These are phyloP conservation scores for Eutypa lata DNA, from an alignment of 2,329 filamentous ascomycete species.

Conservation along the genomic window DNA sequence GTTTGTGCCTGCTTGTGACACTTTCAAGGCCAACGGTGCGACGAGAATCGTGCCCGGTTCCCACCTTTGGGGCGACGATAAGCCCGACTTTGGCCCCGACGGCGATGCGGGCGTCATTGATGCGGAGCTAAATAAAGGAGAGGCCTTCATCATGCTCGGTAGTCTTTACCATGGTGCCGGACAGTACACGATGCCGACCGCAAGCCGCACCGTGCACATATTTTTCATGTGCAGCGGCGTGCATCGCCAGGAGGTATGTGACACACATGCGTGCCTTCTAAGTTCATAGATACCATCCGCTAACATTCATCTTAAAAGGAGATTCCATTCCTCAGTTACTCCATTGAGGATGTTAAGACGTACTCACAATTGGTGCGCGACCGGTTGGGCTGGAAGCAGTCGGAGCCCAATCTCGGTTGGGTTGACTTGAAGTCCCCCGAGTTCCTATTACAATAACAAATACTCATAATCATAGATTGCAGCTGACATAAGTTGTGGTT, in stretches of 20 bases:
- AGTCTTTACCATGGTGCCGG: constrained; percentile 36
- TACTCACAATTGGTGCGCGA: constrained; percentile 34
- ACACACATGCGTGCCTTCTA: neutral
- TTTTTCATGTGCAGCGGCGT: constrained; percentile 38
- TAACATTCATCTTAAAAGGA: constrained; percentile 15
- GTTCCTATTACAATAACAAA: constrained; percentile 18
- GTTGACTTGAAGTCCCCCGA: constrained; percentile 36
- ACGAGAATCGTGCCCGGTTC: constrained; percentile 34
- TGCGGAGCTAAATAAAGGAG: constrained; percentile 31
- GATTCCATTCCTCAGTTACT: constrained; percentile 32
- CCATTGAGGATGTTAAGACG: constrained; percentile 34
- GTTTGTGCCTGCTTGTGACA: constrained; percentile 35
- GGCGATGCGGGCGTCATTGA: constrained; percentile 23
- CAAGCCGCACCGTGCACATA: constrained; percentile 32
- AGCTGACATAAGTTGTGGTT: no score
- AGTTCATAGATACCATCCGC: neutral
- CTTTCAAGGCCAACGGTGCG: constrained; percentile 31
- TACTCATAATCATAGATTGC: no score
- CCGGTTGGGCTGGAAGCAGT: constrained; percentile 36
- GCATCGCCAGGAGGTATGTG: constrained; percentile 19
- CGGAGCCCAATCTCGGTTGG: constrained; percentile 38
- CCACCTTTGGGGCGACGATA: constrained; percentile 36
- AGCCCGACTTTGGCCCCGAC: constrained; percentile 31
- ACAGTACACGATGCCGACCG: constrained; percentile 23
- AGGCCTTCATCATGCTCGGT: constrained; percentile 36